A percentile compares a stretch with the other conserved stretches of the same genome.
phyloP scores from a whole-genome alignment of 2,329 filamentous ascomycete species.

The Aaosphaeria arxii region DNA sequence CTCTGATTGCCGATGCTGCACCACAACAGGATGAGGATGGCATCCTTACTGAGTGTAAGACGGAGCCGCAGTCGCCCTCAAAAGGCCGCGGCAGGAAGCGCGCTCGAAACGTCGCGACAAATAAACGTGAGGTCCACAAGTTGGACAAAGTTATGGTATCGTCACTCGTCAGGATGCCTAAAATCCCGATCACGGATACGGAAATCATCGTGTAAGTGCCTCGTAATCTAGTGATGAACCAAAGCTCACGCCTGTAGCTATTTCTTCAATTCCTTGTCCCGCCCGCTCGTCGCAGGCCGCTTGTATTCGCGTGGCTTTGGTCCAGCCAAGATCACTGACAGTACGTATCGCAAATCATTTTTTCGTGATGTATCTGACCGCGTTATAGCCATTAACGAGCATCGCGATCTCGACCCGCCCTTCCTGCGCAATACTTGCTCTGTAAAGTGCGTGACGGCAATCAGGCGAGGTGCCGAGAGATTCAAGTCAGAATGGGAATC shows the following conservation, averaged over 20 bases:
- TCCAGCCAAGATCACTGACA: slow-evolving; percentile 15
- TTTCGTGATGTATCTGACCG: no score
- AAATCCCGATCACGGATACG: slow-evolving; percentile 22
- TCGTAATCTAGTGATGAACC: neutral
- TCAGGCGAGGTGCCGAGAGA: slow-evolving; percentile 13
- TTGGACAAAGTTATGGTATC: slow-evolving; percentile 14
- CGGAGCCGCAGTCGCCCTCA: no score
- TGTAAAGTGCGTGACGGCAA: slow-evolving; percentile 23
- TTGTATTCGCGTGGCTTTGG: slow-evolving; percentile 23
- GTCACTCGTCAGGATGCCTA: slow-evolving; percentile 10
- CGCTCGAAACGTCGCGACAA: neutral
- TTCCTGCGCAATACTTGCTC: slow-evolving; percentile 29
- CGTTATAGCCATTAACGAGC: slow-evolving; percentile 13
- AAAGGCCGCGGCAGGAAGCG: no score
- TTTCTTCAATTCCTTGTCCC: slow-evolving; percentile 26
- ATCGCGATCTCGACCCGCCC: slow-evolving; percentile 15
- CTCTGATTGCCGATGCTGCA: no score
- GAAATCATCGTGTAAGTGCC: slow-evolving; percentile 22
- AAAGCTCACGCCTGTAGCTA: slow-evolving; percentile 6
- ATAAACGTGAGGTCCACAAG: slow-evolving; percentile 19
- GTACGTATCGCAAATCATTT: neutral
- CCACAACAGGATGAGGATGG: no score
- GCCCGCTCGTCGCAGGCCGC: slow-evolving; percentile 21
- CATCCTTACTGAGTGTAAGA: no score
- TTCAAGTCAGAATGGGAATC: slow-evolving; percentile 16